Evolutionary conservation across 257 asterid species (phyloP).

Genomic region (Nicotiana undulata): DNA sequence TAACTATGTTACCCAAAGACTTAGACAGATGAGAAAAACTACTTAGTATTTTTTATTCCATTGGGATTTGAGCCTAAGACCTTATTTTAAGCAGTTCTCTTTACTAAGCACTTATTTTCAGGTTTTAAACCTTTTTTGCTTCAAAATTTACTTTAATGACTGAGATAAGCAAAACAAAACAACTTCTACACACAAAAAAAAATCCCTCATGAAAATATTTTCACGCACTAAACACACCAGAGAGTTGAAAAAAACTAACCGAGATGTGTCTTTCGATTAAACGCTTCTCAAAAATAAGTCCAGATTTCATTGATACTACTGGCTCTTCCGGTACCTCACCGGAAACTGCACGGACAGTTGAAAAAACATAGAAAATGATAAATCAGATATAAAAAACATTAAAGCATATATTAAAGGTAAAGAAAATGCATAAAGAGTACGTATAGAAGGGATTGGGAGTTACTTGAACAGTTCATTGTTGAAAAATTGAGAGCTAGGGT

Average conservation of each 20-base stretch:
- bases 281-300: constrained; percentile 83
- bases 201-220: background rate
- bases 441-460: constrained; percentile 5
- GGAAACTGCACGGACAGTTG: constrained; percentile 49
- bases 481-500: background rate
- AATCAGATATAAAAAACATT: constrained; percentile 15
- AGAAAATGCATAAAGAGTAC: background rate
- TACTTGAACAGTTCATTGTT: constrained; percentile 80
- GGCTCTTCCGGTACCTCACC: constrained; percentile 99
- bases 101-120: background rate
- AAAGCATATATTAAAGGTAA: background rate
- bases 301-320: constrained; percentile 67
- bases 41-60: too few species aligned
- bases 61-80: too few species aligned
- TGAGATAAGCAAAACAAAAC: background rate
- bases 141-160: background rate
- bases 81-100: background rate
- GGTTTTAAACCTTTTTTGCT: background rate
- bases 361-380: background rate
- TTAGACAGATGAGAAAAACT: too few species aligned
- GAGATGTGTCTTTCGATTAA: constrained; percentile 79
- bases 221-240: background rate
- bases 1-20: too few species aligned
- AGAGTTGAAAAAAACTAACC: constrained; percentile 29
- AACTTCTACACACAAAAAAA: background rate